These are phyloP conservation scores for Hypoxylon sp. DNA, from an alignment of 2,329 filamentous ascomycete genomes.

Conservation along the genomic window DNA sequence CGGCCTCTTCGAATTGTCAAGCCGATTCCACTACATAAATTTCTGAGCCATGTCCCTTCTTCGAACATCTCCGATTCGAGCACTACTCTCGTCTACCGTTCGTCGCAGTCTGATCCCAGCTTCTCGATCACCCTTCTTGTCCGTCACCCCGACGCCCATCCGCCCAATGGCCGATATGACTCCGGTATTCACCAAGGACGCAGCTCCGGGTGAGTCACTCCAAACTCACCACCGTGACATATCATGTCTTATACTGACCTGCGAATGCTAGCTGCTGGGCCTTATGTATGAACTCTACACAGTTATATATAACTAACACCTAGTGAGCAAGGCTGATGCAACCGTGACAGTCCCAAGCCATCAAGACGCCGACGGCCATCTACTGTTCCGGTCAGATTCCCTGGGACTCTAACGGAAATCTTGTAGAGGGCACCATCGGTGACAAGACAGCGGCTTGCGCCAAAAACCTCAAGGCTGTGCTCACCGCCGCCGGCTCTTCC, in stretches of 20 bases:
- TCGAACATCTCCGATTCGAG: conserved; percentile 34
- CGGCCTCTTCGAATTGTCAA: conserved; percentile 4
- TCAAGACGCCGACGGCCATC: conserved; percentile 70
- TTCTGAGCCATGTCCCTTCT: conserved; percentile 35
- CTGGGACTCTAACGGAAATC: conserved; percentile 62
- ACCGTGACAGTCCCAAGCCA: conserved; percentile 64
- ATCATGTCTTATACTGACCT: conserved; percentile 15
- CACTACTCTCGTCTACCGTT: conserved; percentile 25
- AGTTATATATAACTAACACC: conserved; percentile 27
- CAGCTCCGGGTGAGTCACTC: conserved; percentile 61
- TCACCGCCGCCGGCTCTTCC: conserved; percentile 80
- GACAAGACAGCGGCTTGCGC: conserved; percentile 71
- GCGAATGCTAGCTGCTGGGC: conserved; percentile 61
- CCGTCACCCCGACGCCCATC: conserved; percentile 44
- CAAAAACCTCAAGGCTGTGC: conserved; percentile 83
- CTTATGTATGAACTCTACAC: conserved; percentile 62
- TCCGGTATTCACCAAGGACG: conserved; percentile 64
- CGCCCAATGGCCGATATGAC: conserved; percentile 57
- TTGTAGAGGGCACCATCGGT: conserved; percentile 66
- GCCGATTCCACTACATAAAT: conserved; percentile 4
- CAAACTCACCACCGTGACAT: background rate
- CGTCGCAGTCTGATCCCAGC: conserved; percentile 19
- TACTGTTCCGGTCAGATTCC: conserved; percentile 80
- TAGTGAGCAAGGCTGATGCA: conserved; percentile 13
- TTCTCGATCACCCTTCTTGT: conserved; percentile 31